Percentiles rank a stretch among this genome's conserved stretches.
Conservation (phyloP, 257 asterid species). For the Voacanga thouarsii region DNA sequence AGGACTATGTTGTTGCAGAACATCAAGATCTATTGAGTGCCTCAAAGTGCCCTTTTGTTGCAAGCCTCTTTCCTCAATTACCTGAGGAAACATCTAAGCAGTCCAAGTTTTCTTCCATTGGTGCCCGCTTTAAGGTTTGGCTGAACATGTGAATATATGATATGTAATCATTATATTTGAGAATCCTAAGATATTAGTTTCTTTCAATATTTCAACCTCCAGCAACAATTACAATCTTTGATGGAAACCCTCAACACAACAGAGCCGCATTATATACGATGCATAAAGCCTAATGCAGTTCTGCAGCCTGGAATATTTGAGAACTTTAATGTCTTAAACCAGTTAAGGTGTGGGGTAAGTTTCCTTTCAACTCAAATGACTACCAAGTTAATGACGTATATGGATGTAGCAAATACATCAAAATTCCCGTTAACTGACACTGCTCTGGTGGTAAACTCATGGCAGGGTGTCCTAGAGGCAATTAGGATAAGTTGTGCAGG, state of each 20-base stretch:
- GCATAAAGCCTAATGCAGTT: constrained; percentile 89
- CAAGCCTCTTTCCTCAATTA: constrained; percentile 69
- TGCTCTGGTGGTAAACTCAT: constrained; percentile 24
- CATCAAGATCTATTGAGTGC: constrained; percentile 81
- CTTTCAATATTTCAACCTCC: constrained; percentile 29
- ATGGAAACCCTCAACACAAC: constrained; percentile 92
- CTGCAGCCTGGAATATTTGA: constrained; percentile 94
- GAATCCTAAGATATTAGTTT: constrained; percentile 19
- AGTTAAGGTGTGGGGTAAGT: constrained; percentile 94
- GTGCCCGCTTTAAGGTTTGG: constrained; percentile 86
- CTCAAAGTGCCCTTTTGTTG: constrained; percentile 70
- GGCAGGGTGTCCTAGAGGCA: constrained; percentile 95
- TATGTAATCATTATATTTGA: constrained; percentile 11
- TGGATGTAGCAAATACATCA: not conserved
- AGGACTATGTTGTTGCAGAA: constrained; percentile 92
- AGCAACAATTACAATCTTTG: constrained; percentile 93
- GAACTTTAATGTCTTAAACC: constrained; percentile 79
- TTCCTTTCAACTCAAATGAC: constrained; percentile 4
- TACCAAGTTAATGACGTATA: not conserved
- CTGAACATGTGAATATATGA: constrained; percentile 3
- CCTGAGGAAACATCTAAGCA: constrained; percentile 81
- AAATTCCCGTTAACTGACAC: constrained; percentile 17
- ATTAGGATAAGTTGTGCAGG: constrained; percentile 98
- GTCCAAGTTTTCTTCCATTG: constrained; percentile 94
- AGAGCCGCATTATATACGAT: constrained; percentile 95